A percentile compares a stretch with the other conserved stretches of the same genome.
Evolutionary conservation across 257 asterid genomes (phyloP).

Genomic region (Solanum rostratum): DNA sequence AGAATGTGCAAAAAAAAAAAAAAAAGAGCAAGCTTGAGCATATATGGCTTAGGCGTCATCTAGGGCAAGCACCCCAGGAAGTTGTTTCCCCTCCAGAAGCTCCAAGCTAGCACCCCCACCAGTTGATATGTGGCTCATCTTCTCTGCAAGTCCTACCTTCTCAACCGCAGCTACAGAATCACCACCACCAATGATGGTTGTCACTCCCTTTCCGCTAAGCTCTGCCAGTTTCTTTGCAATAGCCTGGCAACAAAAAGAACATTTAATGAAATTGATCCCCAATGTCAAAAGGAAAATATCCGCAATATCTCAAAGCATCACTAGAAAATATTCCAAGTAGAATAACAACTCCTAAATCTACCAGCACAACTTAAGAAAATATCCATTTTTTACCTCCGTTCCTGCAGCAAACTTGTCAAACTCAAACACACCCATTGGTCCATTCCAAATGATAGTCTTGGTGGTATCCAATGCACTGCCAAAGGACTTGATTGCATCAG

Average conservation of each 20-base stretch:
- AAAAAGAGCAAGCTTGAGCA: background rate
- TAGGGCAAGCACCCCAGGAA: slow-evolving; percentile 82
- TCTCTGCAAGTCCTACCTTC: slow-evolving; percentile 83
- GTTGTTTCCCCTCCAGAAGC: slow-evolving; percentile 78
- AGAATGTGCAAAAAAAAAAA: background rate
- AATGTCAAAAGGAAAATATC: background rate
- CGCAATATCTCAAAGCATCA: background rate
- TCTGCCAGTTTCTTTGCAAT: slow-evolving; percentile 74
- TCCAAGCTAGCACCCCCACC: slow-evolving; percentile 97
- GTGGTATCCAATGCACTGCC: slow-evolving; percentile 54
- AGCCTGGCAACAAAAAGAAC: slow-evolving; percentile 22
- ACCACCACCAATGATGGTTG: slow-evolving; percentile 88
- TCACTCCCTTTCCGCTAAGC: slow-evolving; percentile 82
- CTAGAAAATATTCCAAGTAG: background rate
- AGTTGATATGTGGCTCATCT: slow-evolving; percentile 94
- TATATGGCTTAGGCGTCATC: slow-evolving; percentile 40
- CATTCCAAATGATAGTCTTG: slow-evolving; percentile 71
- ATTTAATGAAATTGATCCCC: background rate
- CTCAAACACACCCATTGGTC: slow-evolving; percentile 90
- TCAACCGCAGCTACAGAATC: slow-evolving; percentile 96
- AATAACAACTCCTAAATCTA: background rate
- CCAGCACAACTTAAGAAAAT: background rate
- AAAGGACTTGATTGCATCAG: slow-evolving; percentile 59
- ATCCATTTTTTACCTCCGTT: slow-evolving; percentile 43
- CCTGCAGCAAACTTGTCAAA: slow-evolving; percentile 84